Percentiles rank a stretch among this genome's conserved stretches.
Conservation (phyloP, 805 yeast genomes). For the Barnettozyma californica region DNA sequence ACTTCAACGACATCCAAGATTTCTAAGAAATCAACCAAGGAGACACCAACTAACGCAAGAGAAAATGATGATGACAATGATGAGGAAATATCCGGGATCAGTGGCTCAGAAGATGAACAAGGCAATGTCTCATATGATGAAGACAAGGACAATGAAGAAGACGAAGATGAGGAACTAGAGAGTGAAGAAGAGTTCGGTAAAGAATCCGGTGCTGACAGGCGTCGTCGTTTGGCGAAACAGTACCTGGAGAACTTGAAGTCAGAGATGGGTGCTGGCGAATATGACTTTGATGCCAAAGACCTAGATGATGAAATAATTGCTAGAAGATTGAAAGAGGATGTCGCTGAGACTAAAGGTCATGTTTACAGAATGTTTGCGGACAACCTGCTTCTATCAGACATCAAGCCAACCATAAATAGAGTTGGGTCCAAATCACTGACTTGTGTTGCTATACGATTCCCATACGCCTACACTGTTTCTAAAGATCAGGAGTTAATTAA, state of each 20-base stretch:
- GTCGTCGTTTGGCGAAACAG: conserved; percentile 91
- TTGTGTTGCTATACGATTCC: conserved; percentile 32
- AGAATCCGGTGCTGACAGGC: conserved; percentile 87
- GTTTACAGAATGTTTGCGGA: conserved; percentile 66
- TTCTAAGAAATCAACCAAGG: conserved; percentile 8
- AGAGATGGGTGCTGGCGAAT: conserved; percentile 41
- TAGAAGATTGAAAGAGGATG: conserved; percentile 77
- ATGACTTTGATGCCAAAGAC: conserved; percentile 81
- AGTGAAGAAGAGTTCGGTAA: conserved; percentile 69
- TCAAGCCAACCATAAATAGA: conserved; percentile 42
- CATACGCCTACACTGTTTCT: conserved; percentile 68
- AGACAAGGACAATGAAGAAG: conserved; percentile 30
- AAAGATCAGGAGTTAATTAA: conserved; percentile 78
- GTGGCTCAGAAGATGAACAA: conserved; percentile 45
- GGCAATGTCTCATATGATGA: conserved; percentile 33
- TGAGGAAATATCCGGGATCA: conserved; percentile 49
- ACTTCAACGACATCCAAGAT: conserved; percentile 14
- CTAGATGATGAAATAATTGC: conserved; percentile 82
- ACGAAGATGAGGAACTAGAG: conserved; percentile 36
- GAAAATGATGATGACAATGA: conserved; percentile 27
- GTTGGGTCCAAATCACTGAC: conserved; percentile 60
- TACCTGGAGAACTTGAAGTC: conserved; percentile 73
- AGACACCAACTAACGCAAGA: background rate
- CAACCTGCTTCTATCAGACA: conserved; percentile 36
- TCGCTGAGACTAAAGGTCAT: conserved; percentile 83